phyloP scores from a whole-genome alignment of 148 eudicot species.

The Fallopia convolvulus region DNA sequence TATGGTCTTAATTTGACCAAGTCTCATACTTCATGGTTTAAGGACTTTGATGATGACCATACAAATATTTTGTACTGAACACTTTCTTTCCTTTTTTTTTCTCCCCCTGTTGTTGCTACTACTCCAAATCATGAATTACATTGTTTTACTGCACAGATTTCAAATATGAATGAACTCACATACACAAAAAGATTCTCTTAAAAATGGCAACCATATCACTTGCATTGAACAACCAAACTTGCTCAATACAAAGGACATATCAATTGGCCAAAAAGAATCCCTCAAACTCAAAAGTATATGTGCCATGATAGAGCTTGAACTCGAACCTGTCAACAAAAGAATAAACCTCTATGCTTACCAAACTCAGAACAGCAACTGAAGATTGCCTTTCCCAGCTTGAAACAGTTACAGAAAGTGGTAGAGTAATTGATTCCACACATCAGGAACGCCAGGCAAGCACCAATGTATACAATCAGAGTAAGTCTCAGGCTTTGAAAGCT shows the following conservation, averaged over 20 bases:
- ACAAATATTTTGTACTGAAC: too few species aligned
- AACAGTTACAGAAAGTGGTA: slow-evolving; percentile 55
- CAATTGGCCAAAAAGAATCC: background rate
- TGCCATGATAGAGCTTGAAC: background rate
- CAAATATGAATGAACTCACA: background rate
- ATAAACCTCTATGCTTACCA: background rate
- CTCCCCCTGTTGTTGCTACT: too few species aligned
- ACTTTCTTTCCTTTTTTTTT: too few species aligned
- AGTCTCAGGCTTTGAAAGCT: slow-evolving; percentile 55
- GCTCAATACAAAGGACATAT: background rate
- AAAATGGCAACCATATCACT: background rate
- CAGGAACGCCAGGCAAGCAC: slow-evolving; percentile 93
- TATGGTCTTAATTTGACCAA: too few species aligned
- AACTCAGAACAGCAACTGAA: background rate
- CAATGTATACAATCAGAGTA: slow-evolving; percentile 93
- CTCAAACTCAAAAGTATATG: background rate
- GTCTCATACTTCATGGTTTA: too few species aligned
- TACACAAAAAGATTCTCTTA: background rate
- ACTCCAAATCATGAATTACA: background rate
- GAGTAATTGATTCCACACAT: slow-evolving; percentile 76
- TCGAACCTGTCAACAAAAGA: background rate
- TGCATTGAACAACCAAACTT: background rate
- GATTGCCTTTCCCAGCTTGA: background rate
- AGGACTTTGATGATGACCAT: too few species aligned
- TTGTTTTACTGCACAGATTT: background rate